These are phyloP conservation scores for Lachnellula subtilissima DNA, from an alignment of 2,329 filamentous ascomycete species.

Conservation along the genomic window DNA sequence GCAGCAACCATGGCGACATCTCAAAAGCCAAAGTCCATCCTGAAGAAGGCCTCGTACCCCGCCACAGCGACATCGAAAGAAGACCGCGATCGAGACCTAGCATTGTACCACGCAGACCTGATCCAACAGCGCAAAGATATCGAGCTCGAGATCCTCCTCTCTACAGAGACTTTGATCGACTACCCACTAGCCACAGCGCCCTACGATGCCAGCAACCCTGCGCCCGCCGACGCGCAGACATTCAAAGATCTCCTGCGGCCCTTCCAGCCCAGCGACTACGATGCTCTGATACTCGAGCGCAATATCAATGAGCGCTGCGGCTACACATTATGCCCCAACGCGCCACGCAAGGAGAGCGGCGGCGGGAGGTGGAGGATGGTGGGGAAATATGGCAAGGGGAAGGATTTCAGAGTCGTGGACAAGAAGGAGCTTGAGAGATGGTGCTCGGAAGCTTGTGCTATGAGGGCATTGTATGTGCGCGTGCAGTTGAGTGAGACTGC, in stretches of 20 bases:
- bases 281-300: conserved; percentile 81
- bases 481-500: conserved; percentile 83
- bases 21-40: conserved; percentile 47
- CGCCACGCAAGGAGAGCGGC: conserved; percentile 51
- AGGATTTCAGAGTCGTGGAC: conserved; percentile 63
- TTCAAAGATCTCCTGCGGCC: conserved; percentile 64
- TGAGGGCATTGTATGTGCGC: conserved; percentile 76
- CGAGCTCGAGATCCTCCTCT: conserved; percentile 67
- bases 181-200: conserved; percentile 37
- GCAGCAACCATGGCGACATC: conserved; percentile 24
- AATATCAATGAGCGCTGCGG: conserved; percentile 80
- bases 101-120: conserved; percentile 74
- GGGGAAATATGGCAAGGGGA: conserved; percentile 42
- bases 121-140: conserved; percentile 79
- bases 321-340: conserved; percentile 70
- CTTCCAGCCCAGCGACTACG: conserved; percentile 87
- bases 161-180: conserved; percentile 55
- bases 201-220: conserved; percentile 46
- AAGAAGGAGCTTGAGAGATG: conserved; percentile 74
- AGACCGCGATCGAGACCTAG: conserved; percentile 54
- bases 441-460: conserved; percentile 77
- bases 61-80: conserved; percentile 40
- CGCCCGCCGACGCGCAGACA: conserved; percentile 53
- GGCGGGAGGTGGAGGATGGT: conserved; percentile 66
- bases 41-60: conserved; percentile 53